A percentile compares a stretch with the other conserved stretches of the same genome.
phyloP scores from a whole-genome alignment of 805 yeast species.

The Wickerhamomyces chaumierensis region DNA sequence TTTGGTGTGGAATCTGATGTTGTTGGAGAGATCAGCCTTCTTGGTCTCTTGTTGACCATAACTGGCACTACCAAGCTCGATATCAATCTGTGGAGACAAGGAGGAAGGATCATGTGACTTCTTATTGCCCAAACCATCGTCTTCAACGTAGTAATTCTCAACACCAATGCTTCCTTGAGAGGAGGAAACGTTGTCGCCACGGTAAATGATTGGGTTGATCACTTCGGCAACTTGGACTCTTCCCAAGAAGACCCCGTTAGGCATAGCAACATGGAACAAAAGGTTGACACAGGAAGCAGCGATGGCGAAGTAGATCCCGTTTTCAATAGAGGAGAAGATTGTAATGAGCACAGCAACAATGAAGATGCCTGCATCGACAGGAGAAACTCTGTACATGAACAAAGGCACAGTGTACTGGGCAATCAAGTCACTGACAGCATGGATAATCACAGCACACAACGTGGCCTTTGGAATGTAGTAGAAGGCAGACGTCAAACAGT shows the following conservation, averaged over 20 bases:
- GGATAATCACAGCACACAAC: slow-evolving; percentile 79
- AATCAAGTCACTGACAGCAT: slow-evolving; percentile 81
- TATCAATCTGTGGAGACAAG: too few relatives aligned
- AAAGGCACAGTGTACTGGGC: slow-evolving; percentile 58
- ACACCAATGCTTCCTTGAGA: slow-evolving; percentile 6
- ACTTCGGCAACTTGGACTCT: slow-evolving; percentile 62
- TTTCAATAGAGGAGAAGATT: slow-evolving; percentile 46
- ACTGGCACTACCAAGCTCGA: slow-evolving; percentile 1
- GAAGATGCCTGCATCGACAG: slow-evolving; percentile 24
- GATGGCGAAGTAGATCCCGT: slow-evolving; percentile 85
- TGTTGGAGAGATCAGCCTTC: neutral
- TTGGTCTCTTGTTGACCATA: slow-evolving; percentile 2
- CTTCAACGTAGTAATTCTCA: slow-evolving; percentile 2
- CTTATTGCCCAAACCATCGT: too few relatives aligned
- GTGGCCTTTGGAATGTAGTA: slow-evolving; percentile 87
- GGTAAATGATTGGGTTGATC: slow-evolving; percentile 42
- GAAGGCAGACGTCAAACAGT: slow-evolving; percentile 74
- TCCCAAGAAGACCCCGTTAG: slow-evolving; percentile 77
- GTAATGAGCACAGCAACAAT: slow-evolving; percentile 16
- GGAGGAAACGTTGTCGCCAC: slow-evolving; percentile 4
- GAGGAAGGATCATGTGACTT: too few relatives aligned
- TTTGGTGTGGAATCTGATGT: slow-evolving; percentile 37
- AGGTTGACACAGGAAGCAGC: slow-evolving; percentile 71
- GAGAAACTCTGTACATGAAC: slow-evolving; percentile 62
- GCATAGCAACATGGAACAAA: slow-evolving; percentile 66